Evolutionary conservation across 208 protist genomes (phyloP), one percentile per base, ranked within the genome.

Genomic region (Leishmania guyanensis): DNA sequence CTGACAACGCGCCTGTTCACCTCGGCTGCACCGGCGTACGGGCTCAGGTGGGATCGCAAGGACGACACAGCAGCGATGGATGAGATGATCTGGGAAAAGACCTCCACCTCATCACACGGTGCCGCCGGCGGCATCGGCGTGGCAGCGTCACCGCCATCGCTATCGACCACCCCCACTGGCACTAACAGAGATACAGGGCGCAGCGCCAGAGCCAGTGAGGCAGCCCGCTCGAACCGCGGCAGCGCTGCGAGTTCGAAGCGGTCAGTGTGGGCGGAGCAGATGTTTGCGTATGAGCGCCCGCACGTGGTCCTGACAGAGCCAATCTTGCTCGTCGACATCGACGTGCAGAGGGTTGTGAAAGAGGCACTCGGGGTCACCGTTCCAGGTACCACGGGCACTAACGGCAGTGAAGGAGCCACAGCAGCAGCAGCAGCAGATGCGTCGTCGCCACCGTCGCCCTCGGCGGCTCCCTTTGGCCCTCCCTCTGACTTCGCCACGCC

Each of bases 21-120:
- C n/a, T 51, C 77, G 6, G 56, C 82, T 0, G 82, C 82, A 26
- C 82, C 82, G 70, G 82, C 54, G 36, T 85, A 85, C 62, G 78
- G 82, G 82, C 53, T 81, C 68, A 58, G n/a, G 82, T 85, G 82
- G 82, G 77, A 85, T 20, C 82, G 82, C 64, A 36, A 6, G n/a
- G 82, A 85, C 72, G 82, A 79, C 77, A 85, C 82, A 9, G 77
- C 82, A 39, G 71, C 82, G 51, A 85, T 85, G 82, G 82, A 85
- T 58, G 82, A 85, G 71, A 80, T 85, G 82, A 50, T 85, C 17
- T 78, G 75, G 48, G 39, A 65, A 20, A 84, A 79, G 54, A 0
- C 48, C 9, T 9, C 74, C 5, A 46, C 72, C 46, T 56, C 70
- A 39, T 39, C 70, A 39, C 46, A n/a, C 16, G 70, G 70, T 39